Conservation (phyloP, 2,329 filamentous ascomycete genomes). For the Beauveria pseudobassiana region DNA sequence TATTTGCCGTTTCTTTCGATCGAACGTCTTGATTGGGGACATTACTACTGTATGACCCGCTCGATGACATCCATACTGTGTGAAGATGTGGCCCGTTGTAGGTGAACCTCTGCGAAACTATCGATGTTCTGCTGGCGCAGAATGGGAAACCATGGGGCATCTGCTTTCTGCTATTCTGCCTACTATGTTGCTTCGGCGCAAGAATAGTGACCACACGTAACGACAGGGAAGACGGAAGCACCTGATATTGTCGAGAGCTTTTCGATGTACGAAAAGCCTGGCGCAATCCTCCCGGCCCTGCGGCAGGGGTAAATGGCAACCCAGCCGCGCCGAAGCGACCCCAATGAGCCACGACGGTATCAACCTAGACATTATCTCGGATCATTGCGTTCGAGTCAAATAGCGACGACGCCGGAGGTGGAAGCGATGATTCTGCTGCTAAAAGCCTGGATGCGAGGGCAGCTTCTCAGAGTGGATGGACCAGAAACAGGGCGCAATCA, state of each 20-base stretch:
- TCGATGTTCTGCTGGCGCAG: not conserved
- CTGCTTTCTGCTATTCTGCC: not conserved
- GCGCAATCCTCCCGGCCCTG: constrained; percentile 8
- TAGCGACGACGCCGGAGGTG: constrained; percentile 12
- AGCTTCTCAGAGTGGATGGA: constrained; percentile 4
- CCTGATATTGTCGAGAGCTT: not conserved
- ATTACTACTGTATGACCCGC: not conserved
- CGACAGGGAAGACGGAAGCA: not conserved
- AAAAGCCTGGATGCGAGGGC: not conserved
- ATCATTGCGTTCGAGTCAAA: constrained; percentile 27
- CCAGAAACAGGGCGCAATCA: constrained; percentile 4
- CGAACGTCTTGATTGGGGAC: not conserved
- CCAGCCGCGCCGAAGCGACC: constrained; percentile 26
- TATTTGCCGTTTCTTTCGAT: not conserved
- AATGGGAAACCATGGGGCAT: not conserved
- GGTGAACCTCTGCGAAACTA: too few species aligned
- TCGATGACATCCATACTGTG: not conserved
- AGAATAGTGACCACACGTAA: not conserved
- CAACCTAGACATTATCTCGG: constrained; percentile 34
- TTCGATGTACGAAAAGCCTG: not conserved
- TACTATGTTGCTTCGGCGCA: not conserved
- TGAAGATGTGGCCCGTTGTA: not conserved
- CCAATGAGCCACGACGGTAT: constrained; percentile 28
- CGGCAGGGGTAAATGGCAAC: constrained; percentile 13
- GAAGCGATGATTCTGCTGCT: not conserved